Percentiles rank a stretch among this genome's conserved stretches.
Conservation (phyloP, 495 filamentous ascomycete species). For the Daldinia childiae region DNA sequence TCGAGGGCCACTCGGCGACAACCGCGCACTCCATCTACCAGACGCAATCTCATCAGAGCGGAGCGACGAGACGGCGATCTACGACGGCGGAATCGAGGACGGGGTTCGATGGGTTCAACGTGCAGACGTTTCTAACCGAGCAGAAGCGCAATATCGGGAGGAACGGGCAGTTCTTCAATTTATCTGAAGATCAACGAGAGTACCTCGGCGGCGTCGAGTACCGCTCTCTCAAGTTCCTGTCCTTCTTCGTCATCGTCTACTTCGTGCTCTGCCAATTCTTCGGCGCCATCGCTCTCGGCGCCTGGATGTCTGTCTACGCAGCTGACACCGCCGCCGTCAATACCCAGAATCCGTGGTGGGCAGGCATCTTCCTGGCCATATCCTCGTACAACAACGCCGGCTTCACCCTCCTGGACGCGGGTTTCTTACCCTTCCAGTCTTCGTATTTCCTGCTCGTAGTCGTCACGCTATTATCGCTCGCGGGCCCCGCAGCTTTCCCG, state of each 20-base stretch:
- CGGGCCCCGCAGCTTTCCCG: slow-evolving; percentile 76
- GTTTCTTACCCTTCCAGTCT: slow-evolving; percentile 71
- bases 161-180: slow-evolving; percentile 73
- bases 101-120: slow-evolving; percentile 36
- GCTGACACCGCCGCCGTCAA: slow-evolving; percentile 63
- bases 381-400: slow-evolving; percentile 83
- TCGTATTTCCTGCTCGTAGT: slow-evolving; percentile 73
- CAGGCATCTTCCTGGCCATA: slow-evolving; percentile 67
- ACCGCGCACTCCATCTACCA: slow-evolving; percentile 44
- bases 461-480: slow-evolving; percentile 74
- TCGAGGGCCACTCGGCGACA: slow-evolving; percentile 23
- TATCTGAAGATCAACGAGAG: slow-evolving; percentile 69
- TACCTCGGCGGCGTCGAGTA: slow-evolving; percentile 77
- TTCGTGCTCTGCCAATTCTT: slow-evolving; percentile 71
- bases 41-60: slow-evolving; percentile 42
- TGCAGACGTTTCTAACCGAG: slow-evolving; percentile 40
- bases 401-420: slow-evolving; percentile 79
- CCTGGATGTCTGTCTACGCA: slow-evolving; percentile 68
- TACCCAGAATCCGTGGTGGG: slow-evolving; percentile 66
- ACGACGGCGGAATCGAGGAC: slow-evolving; percentile 35
- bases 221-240: slow-evolving; percentile 70
- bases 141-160: slow-evolving; percentile 60
- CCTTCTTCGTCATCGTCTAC: slow-evolving; percentile 72
- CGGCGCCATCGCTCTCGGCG: slow-evolving; percentile 71
- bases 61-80: slow-evolving; percentile 37